phyloP scores from a whole-genome alignment of 2,329 filamentous ascomycete species.

The Paramyrothecium roridum region DNA sequence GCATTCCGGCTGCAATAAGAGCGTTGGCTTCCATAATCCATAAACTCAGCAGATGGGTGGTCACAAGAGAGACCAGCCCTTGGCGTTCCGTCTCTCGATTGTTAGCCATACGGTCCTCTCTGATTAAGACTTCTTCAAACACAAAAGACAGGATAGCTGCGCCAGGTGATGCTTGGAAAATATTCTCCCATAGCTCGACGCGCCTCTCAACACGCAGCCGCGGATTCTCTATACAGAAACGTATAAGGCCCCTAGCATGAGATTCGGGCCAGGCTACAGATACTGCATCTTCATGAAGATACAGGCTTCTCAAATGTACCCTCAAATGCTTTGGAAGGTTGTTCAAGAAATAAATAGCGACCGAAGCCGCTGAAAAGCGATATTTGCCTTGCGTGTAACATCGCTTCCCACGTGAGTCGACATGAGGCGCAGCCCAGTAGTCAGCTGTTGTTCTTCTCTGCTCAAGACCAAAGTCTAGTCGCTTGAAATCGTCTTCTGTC shows the following conservation, averaged over 20 bases:
- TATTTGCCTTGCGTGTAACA: background rate
- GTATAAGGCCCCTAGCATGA: background rate
- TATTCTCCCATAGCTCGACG: background rate
- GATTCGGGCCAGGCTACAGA: background rate
- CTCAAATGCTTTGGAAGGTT: background rate
- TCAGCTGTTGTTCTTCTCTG: too few species aligned
- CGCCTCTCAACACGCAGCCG: background rate
- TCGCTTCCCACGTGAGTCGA: background rate
- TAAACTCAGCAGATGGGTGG: background rate
- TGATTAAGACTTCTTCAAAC: background rate
- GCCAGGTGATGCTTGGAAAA: background rate
- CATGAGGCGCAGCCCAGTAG: too few species aligned
- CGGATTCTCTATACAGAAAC: background rate
- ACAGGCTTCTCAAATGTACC: background rate
- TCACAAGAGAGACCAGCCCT: background rate
- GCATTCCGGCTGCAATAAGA: background rate
- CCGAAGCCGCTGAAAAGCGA: background rate
- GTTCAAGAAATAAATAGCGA: background rate
- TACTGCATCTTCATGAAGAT: background rate
- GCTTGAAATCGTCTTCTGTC: background rate
- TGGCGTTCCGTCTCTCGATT: background rate
- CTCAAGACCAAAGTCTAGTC: background rate
- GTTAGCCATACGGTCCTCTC: too few species aligned
- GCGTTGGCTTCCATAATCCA: background rate
- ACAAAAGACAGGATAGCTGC: background rate